Evolutionary conservation across 768 basidiomycete genomes (phyloP).

Genomic region (Tylopilus sp.): DNA sequence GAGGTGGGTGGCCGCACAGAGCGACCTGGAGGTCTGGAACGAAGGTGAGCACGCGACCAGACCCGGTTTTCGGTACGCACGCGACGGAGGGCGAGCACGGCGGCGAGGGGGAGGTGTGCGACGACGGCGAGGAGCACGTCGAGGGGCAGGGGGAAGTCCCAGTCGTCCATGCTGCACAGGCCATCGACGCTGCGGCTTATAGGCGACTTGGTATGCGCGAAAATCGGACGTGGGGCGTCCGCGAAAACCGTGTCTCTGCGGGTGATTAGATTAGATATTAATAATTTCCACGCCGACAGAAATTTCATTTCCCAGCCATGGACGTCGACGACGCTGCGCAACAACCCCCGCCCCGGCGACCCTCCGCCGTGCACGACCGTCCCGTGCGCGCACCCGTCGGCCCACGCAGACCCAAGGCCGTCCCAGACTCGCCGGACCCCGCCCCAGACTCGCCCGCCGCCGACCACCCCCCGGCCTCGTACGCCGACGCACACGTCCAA

Average conservation of each 20-base stretch:
- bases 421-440: neutral
- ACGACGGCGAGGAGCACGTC: conserved; percentile 49
- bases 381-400: conserved; percentile 22
- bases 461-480: neutral
- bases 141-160: too few species aligned
- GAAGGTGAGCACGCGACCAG: neutral
- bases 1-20: conserved; percentile 41
- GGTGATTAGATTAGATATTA: conserved; percentile 18
- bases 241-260: conserved; percentile 15
- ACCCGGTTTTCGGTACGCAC: conserved; percentile 27
- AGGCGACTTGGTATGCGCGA: conserved; percentile 10
- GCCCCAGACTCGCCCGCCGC: neutral
- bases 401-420: conserved; percentile 5
- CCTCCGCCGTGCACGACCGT: conserved; percentile 18
- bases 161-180: neutral
- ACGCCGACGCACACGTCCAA: conserved; percentile 16
- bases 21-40: conserved; percentile 44
- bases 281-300: neutral
- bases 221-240: conserved; percentile 19
- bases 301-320: neutral
- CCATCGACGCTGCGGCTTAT: neutral
- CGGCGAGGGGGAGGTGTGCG: conserved; percentile 36
- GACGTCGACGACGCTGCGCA: neutral
- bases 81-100: conserved; percentile 45
- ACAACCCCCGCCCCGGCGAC: too few species aligned